Evolutionary conservation across 2,329 filamentous ascomycete genomes (phyloP).

Genomic region (Didymella lethalis): DNA sequence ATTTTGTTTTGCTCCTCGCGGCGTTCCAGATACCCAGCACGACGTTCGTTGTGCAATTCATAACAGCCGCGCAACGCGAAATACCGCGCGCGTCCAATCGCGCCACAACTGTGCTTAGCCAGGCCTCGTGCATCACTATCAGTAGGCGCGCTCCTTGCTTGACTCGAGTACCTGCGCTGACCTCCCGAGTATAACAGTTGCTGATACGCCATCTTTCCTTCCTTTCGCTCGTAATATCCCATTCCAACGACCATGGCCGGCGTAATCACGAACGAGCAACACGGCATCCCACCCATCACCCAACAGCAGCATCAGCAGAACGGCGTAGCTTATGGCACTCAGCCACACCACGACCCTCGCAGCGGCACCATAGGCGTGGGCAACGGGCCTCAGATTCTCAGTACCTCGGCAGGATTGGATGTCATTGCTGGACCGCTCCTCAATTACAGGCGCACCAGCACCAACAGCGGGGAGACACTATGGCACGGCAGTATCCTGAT

Average conservation of each 20-base stretch:
- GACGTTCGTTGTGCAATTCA: background rate
- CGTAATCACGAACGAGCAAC: constrained; percentile 19
- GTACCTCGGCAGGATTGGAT: constrained; percentile 57
- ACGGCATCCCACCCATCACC: background rate
- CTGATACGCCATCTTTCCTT: constrained; percentile 9
- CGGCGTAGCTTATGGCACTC: constrained; percentile 8
- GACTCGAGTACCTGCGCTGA: constrained; percentile 24
- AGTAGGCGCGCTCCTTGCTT: constrained; percentile 21
- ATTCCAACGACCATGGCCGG: constrained; percentile 8
- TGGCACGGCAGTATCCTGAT: constrained; percentile 91
- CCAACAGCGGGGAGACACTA: constrained; percentile 53
- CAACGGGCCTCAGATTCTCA: constrained; percentile 53
- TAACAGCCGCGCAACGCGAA: constrained; percentile 1
- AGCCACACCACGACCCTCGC: constrained; percentile 28
- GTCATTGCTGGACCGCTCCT: constrained; percentile 76
- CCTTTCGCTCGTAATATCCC: background rate
- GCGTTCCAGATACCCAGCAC: constrained; percentile 9
- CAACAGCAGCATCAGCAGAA: constrained; percentile 8
- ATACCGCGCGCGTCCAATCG: background rate
- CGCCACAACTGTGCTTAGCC: constrained; percentile 18
- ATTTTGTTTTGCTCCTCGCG: background rate
- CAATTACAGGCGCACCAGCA: constrained; percentile 79
- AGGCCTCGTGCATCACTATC: constrained; percentile 25
- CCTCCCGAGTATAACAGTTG: constrained; percentile 12
- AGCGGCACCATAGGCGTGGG: constrained; percentile 51